phyloP scores from a whole-genome alignment of 257 asterid genomes.

The Schizonepeta tenuifolia region DNA sequence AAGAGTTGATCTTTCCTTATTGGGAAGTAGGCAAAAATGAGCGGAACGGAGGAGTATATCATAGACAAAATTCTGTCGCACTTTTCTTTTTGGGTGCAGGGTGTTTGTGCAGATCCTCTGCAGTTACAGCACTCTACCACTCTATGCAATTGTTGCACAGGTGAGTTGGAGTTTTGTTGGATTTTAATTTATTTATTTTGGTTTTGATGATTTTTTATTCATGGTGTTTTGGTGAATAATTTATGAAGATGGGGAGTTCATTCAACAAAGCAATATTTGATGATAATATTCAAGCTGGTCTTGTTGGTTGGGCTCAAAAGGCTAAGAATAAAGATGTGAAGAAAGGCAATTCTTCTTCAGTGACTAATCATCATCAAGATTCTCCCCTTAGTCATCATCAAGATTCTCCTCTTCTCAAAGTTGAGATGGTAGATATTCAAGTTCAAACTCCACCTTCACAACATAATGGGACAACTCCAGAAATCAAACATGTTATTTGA shows the following conservation, averaged over 20 bases:
- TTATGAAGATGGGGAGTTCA: constrained; percentile 68
- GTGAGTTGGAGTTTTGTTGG: constrained; percentile 29
- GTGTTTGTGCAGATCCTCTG: constrained; percentile 70
- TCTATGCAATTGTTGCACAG: constrained; percentile 79
- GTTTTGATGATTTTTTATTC: background rate
- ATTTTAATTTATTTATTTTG: background rate
- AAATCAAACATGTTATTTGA: constrained; percentile 11
- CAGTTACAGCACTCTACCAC: constrained; percentile 85
- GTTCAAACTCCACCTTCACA: constrained; percentile 34
- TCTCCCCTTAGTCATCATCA: constrained; percentile 31
- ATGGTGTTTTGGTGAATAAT: background rate
- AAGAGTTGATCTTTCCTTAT: too few species aligned
- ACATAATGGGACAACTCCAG: constrained; percentile 26
- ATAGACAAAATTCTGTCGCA: background rate
- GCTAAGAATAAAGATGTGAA: constrained; percentile 46
- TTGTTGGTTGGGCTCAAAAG: constrained; percentile 63
- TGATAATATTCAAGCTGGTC: constrained; percentile 55
- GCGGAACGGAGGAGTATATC: too few species aligned
- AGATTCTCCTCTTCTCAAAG: constrained; percentile 33
- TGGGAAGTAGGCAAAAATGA: too few species aligned
- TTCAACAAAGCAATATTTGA: constrained; percentile 62
- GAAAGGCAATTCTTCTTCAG: constrained; percentile 29
- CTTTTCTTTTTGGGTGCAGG: constrained; percentile 43
- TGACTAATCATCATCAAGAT: constrained; percentile 29
- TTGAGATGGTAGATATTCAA: constrained; percentile 24